Evolutionary conservation across 495 filamentous ascomycete genomes (phyloP), one percentile per base, ranked within the genome.

Genomic region (Usnea hakonensis): DNA sequence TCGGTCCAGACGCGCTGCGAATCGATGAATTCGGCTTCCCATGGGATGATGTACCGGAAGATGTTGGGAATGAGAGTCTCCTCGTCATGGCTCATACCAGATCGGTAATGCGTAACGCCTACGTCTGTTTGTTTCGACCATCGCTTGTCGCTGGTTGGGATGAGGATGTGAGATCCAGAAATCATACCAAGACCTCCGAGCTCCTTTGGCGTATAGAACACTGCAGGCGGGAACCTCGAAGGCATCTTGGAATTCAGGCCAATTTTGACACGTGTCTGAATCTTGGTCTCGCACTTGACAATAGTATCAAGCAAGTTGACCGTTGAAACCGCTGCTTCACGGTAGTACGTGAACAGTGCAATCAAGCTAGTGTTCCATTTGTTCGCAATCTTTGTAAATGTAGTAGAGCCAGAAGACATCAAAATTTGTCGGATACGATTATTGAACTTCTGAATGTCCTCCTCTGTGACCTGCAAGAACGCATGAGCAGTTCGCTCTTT

Each of bases 161-260:
- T 99, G 62, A 99, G 83, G 68, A 99, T 99, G 70, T 99, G 95
- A 28, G 90, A 96, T 23, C 95, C 95, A 26, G 94, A 97, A 60
- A 99, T 97, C 95, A 99, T 99, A 73, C 95, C 95, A 6, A 99
- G 78, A 70, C 95, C 95, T 75, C 95, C 95, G 56, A 99, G 81
- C 71, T 99, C 95, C 78, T 99, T 99, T 1, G 95, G 95, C 0
- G 95, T 99, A 71, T 99, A 99, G 76, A 99, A 99, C 14, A 99
- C 95, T 9, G 95, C 95, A 11, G 95, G 95, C 26, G 94, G 95
- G 79, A 99, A 99, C 79, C 95, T 89, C 7, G 93, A 97, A 50
- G 95, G 95, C 95, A 99, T 99, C 78, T 99, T 99, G 5, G 94
- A 97, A 76, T 99, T 99, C 67, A 99, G 74, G 6, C 95, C 95